Conservation (phyloP, 129 eudicot species). For the Flaveria robusta region DNA sequence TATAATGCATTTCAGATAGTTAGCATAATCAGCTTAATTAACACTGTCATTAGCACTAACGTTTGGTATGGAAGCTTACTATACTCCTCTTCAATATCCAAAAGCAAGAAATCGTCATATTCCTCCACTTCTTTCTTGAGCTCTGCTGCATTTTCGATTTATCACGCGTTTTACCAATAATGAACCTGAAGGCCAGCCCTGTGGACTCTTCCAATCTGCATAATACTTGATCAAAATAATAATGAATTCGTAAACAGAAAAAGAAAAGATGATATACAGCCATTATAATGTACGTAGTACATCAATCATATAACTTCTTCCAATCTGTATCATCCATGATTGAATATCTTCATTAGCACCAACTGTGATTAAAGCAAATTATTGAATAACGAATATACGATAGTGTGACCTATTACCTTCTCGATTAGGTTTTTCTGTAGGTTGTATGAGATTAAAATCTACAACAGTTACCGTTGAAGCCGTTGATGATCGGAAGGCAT, state of each 20-base stretch:
- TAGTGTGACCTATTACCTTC: not conserved
- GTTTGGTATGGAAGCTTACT: slow-evolving; percentile 98
- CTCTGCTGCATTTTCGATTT: slow-evolving; percentile 62
- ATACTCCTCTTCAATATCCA: slow-evolving; percentile 92
- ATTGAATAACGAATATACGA: not conserved
- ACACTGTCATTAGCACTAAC: slow-evolving; percentile 56
- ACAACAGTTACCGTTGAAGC: slow-evolving; percentile 56
- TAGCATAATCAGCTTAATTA: slow-evolving; percentile 11
- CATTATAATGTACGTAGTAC: not conserved
- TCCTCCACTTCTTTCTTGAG: slow-evolving; percentile 73
- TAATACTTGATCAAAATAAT: slow-evolving; percentile 17
- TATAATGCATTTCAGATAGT: slow-evolving; percentile 10
- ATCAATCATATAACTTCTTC: not conserved
- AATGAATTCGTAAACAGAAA: not conserved
- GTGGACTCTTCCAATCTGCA: slow-evolving; percentile 93
- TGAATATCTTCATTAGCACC: no score
- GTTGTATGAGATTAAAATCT: not conserved
- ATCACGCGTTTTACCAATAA: slow-evolving; percentile 76
- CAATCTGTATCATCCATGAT: not conserved
- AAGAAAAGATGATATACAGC: not conserved
- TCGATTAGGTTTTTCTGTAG: no score
- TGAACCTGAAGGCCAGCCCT: slow-evolving; percentile 81
- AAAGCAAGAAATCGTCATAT: slow-evolving; percentile 78
- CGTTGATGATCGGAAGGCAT: slow-evolving; percentile 80
- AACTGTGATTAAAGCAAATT: no score